Conservation (phyloP, 768 basidiomycete species). For the Lactarius sanguifluus region DNA sequence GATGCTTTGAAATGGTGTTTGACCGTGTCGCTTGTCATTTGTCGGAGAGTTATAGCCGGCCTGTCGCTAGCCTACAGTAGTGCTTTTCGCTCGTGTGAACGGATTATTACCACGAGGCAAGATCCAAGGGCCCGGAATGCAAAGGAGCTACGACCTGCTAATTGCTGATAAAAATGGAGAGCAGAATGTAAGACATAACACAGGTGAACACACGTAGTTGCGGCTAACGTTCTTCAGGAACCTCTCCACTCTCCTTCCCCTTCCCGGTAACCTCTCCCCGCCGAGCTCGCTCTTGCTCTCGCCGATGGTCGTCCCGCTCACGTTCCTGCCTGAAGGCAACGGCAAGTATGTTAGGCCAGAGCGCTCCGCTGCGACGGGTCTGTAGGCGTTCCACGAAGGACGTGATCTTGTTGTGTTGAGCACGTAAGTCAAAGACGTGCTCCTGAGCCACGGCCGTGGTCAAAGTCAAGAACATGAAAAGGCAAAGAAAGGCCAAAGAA, state of each 20-base stretch:
- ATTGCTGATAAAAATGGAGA: slow-evolving; percentile 16
- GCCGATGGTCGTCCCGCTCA: slow-evolving; percentile 26
- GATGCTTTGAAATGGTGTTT: slow-evolving; percentile 1
- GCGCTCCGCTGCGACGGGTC: slow-evolving; percentile 26
- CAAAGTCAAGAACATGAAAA: background rate
- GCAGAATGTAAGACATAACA: slow-evolving; percentile 13
- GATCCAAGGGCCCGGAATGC: slow-evolving; percentile 1
- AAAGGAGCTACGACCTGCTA: slow-evolving; percentile 20
- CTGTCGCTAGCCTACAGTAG: background rate
- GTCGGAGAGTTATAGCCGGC: background rate
- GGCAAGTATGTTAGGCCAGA: slow-evolving; percentile 31
- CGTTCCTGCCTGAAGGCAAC: slow-evolving; percentile 29
- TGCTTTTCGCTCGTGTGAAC: slow-evolving; percentile 10
- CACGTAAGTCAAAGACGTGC: slow-evolving; percentile 32
- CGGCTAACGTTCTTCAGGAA: slow-evolving; percentile 18
- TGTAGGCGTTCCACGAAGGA: slow-evolving; percentile 31
- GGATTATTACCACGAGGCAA: slow-evolving; percentile 20
- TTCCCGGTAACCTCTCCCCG: slow-evolving; percentile 10
- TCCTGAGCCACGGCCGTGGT: slow-evolving; percentile 23
- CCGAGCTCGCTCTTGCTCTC: slow-evolving; percentile 21
- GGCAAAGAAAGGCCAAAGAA: background rate
- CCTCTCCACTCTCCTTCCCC: slow-evolving; percentile 19
- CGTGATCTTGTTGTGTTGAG: slow-evolving; percentile 33
- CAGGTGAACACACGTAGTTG: slow-evolving; percentile 17
- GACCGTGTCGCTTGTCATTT: background rate